Evolutionary conservation across 2,329 filamentous ascomycete genomes (phyloP).

Genomic region (Aspergillus fumigatus): DNA sequence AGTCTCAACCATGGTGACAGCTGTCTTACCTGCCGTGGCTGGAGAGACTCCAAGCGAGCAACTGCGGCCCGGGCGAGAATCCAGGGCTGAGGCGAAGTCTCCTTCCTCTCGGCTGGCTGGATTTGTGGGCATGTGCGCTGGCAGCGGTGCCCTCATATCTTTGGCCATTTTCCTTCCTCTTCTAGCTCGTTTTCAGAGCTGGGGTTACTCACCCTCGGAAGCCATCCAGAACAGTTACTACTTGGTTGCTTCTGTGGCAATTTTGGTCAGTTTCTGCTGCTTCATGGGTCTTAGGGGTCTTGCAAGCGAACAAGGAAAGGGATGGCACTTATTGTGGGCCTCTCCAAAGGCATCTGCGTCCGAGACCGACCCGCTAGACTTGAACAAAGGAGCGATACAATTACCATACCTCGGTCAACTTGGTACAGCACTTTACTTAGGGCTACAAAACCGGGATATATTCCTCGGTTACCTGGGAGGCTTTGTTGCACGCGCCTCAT

Average conservation of each 20-base stretch:
- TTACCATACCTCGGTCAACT: constrained; percentile 51
- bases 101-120: constrained; percentile 69
- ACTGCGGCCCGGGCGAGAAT: constrained; percentile 2
- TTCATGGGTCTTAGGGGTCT: constrained; percentile 68
- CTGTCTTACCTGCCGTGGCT: constrained; percentile 73
- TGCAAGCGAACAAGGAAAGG: constrained; percentile 72
- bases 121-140: constrained; percentile 86
- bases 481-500: constrained; percentile 90
- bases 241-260: constrained; percentile 68
- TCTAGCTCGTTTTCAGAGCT: constrained; percentile 70
- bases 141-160: constrained; percentile 83
- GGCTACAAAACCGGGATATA: constrained; percentile 71
- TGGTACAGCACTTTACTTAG: constrained; percentile 61
- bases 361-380: constrained; percentile 1
- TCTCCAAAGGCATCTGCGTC: neutral
- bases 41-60: constrained; percentile 26
- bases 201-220: constrained; percentile 66
- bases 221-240: constrained; percentile 86
- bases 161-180: constrained; percentile 79
- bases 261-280: constrained; percentile 69
- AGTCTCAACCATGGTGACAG: constrained; percentile 95
- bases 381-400: constrained; percentile 4
- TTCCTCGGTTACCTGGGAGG: constrained; percentile 86
- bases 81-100: constrained; percentile 18
- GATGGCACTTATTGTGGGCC: constrained; percentile 53